Base-by-base conservation (phyloP, 1,139 yeast genomes). In the Wickerhamomyces sp. region DNA sequence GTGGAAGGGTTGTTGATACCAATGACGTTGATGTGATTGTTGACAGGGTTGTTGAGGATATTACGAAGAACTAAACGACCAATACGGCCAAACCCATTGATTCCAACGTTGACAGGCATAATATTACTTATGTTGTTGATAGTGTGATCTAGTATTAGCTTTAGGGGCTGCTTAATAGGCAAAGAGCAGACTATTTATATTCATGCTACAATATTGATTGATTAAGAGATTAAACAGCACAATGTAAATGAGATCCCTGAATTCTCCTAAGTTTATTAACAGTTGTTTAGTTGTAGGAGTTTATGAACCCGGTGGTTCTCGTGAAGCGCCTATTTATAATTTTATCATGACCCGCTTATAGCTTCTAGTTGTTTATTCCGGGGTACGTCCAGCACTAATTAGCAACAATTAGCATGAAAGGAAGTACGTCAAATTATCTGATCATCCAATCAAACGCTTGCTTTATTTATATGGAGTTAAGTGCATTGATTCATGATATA, bases 41-140 rank as follows among this genome's bases (percentile, higher is more conserved):
- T 83, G 76, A 81, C 86, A 57, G 73, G 67, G 79, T 90, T 82
- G 50, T 68, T 46, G 60, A 84, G 71, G 60, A 93, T 91, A 63
- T 84, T 73, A 83, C 94, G 84, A 64, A 84, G 72, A 56, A 85
- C 94, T 47, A 76, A 67, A 69, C 94, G 84, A 62, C 94, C 94
- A 67, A 85, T 85, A 78, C 94, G 82, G 67, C 94, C 94, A 84
- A 85, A 85, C 66, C 94, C 94, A 82, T 85, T 85, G 72, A 85
- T 84, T 74, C 91, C 90, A 72, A 84, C 74, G 43, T 49, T 49
- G 49, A 58, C 48, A 32, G 58, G 39, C n/a, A n/a, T n/a, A n/a
- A n/a, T n/a, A n/a, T n/a, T n/a, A n/a, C n/a, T n/a, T n/a, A n/a
- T n/a, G n/a, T n/a, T n/a, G n/a, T n/a, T n/a, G n/a, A n/a, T n/a